A percentile compares a stretch with the other conserved stretches of the same genome.
phyloP scores from a whole-genome alignment of 345 rosid species.

The Erodium maritimum region DNA sequence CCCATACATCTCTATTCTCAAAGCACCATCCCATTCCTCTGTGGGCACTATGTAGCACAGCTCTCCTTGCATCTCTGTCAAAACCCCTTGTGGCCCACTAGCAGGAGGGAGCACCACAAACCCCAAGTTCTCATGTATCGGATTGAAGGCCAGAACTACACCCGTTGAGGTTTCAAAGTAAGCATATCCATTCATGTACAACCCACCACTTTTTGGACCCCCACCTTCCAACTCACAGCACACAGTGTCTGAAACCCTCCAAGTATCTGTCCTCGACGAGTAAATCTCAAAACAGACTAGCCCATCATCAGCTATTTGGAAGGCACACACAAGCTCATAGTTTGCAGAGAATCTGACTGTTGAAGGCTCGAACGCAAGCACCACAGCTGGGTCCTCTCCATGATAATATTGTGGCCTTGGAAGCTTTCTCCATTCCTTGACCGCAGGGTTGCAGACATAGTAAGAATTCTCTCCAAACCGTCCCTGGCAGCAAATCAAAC shows the following conservation, averaged over 20 bases:
- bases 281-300: slow-evolving; percentile 25
- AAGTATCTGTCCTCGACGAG: slow-evolving; percentile 29
- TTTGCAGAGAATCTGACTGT: slow-evolving; percentile 5
- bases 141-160: slow-evolving; percentile 17
- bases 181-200: slow-evolving; percentile 15
- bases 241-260: slow-evolving; percentile 15
- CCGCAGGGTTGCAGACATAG: slow-evolving; percentile 40
- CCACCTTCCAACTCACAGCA: slow-evolving; percentile 15
- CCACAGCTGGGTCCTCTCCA: slow-evolving; percentile 16
- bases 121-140: slow-evolving; percentile 18
- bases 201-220: slow-evolving; percentile 11
- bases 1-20: slow-evolving; percentile 17
- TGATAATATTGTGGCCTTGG: slow-evolving; percentile 22
- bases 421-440: slow-evolving; percentile 22
- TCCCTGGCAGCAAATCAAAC: slow-evolving; percentile 32
- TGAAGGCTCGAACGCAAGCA: slow-evolving; percentile 29
- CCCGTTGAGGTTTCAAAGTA: slow-evolving; percentile 18
- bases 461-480: slow-evolving; percentile 5
- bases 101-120: slow-evolving; percentile 17
- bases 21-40: background rate
- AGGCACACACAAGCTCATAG: slow-evolving; percentile 27
- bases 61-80: slow-evolving; percentile 21
- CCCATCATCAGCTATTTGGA: slow-evolving; percentile 6
- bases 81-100: slow-evolving; percentile 12
- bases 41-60: slow-evolving; percentile 25